These are phyloP conservation scores for Salix suchowensis DNA, from an alignment of 345 rosid species.

Conservation along the genomic window DNA sequence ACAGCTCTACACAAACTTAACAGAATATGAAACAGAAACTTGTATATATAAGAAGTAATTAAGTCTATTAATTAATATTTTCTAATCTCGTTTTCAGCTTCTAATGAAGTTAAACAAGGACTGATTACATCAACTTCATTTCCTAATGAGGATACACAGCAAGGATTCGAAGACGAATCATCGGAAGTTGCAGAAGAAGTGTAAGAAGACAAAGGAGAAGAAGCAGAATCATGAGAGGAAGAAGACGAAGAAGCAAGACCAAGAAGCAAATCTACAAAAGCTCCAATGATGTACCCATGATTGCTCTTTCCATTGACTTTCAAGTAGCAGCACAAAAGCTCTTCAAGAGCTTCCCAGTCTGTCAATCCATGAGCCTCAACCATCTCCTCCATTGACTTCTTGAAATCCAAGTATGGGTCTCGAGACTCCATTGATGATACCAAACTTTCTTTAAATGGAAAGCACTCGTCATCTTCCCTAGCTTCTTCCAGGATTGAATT, in stretches of 20 bases:
- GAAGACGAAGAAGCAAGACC: neutral
- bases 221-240: neutral
- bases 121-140: constrained; percentile 19
- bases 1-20: neutral
- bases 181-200: constrained; percentile 34
- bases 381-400: constrained; percentile 39
- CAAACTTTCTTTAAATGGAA: constrained; percentile 15
- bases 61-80: neutral
- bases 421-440: constrained; percentile 23
- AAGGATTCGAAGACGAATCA: constrained; percentile 39
- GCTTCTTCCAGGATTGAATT: constrained; percentile 23
- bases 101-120: constrained; percentile 37
- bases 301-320: constrained; percentile 28
- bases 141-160: constrained; percentile 36
- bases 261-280: constrained; percentile 28
- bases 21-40: neutral
- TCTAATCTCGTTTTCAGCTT: constrained; percentile 32
- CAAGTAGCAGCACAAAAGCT: constrained; percentile 26
- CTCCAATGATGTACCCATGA: constrained; percentile 31
- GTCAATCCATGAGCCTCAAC: constrained; percentile 26
- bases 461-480: neutral
- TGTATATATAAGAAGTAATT: neutral
- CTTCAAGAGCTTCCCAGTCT: constrained; percentile 32
- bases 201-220: constrained; percentile 39
- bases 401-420: constrained; percentile 29